Conservation (phyloP, 148 eudicot species). For the Silene uniflora region DNA sequence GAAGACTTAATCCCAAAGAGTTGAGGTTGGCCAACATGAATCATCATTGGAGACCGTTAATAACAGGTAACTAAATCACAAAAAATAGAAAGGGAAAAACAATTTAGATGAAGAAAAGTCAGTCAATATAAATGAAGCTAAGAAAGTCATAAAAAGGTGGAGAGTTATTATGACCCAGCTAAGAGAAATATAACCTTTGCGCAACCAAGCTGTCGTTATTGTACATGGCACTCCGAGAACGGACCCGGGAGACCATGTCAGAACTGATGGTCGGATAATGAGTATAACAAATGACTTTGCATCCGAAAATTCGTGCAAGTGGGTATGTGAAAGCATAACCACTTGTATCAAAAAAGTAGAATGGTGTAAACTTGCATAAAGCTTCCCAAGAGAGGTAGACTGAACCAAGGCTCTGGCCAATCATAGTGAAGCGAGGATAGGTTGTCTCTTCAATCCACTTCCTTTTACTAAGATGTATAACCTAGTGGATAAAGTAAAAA, state of each 20-base stretch:
- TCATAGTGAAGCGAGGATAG: constrained; percentile 96
- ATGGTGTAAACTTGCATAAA: constrained; percentile 69
- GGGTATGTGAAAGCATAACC: constrained; percentile 98
- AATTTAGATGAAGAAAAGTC: background rate
- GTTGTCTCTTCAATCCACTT: constrained; percentile 96
- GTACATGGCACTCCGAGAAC: constrained; percentile 71
- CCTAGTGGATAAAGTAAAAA: constrained; percentile 40
- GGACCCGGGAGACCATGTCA: constrained; percentile 92
- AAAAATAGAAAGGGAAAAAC: background rate
- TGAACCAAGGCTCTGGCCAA: constrained; percentile 95
- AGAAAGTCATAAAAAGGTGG: background rate
- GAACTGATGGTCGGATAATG: constrained; percentile 98
- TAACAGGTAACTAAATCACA: background rate
- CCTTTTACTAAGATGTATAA: constrained; percentile 80
- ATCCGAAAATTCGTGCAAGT: constrained; percentile 82
- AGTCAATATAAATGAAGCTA: background rate
- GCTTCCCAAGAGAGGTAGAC: constrained; percentile 95
- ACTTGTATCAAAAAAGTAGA: constrained; percentile 85
- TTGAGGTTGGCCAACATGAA: background rate
- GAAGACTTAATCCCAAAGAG: background rate
- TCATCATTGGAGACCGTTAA: background rate
- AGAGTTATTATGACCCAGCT: background rate
- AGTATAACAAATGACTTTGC: constrained; percentile 88
- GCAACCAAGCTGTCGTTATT: constrained; percentile 76
- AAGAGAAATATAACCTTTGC: constrained; percentile 51